These are phyloP conservation scores for Agastache rugosa DNA, from an alignment of 257 asterid species.

Conservation along the genomic window DNA sequence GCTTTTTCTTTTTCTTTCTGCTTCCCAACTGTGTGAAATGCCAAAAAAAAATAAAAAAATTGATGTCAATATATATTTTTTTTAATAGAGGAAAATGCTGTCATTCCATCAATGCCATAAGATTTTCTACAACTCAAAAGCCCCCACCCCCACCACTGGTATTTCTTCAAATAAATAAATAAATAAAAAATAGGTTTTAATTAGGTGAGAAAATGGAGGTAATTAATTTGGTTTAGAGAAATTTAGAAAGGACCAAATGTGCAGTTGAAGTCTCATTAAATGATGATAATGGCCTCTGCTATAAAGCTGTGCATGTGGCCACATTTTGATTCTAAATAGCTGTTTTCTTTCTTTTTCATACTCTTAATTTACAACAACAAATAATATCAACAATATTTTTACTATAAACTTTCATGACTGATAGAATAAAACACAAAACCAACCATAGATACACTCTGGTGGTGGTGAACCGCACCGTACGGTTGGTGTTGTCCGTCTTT, in stretches of 20 bases:
- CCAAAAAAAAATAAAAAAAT: background rate
- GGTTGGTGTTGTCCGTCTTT: too few species aligned
- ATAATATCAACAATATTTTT: background rate
- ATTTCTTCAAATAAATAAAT: background rate
- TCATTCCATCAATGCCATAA: constrained; percentile 31
- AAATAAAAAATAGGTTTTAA: background rate
- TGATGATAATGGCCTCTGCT: constrained; percentile 57
- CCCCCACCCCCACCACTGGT: background rate
- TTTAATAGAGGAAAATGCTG: constrained; percentile 18
- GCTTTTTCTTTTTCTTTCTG: constrained; percentile 7
- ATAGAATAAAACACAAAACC: too few species aligned
- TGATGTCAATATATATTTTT: background rate
- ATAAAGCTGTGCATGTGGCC: constrained; percentile 46
- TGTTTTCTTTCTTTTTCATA: background rate
- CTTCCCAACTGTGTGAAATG: constrained; percentile 44
- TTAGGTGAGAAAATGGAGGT: constrained; percentile 32
- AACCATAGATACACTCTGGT: too few species aligned
- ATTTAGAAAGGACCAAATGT: constrained; percentile 25
- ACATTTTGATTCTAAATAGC: constrained; percentile 32
- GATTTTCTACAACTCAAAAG: constrained; percentile 5
- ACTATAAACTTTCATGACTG: too few species aligned
- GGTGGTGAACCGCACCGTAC: too few species aligned
- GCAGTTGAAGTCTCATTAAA: constrained; percentile 71
- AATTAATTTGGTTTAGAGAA: constrained; percentile 51
- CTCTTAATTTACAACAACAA: background rate